A percentile compares a stretch with the other conserved stretches of the same genome.
phyloP scores from a whole-genome alignment of 2,329 filamentous ascomycete genomes.

The Fusarium chlamydosporum region DNA sequence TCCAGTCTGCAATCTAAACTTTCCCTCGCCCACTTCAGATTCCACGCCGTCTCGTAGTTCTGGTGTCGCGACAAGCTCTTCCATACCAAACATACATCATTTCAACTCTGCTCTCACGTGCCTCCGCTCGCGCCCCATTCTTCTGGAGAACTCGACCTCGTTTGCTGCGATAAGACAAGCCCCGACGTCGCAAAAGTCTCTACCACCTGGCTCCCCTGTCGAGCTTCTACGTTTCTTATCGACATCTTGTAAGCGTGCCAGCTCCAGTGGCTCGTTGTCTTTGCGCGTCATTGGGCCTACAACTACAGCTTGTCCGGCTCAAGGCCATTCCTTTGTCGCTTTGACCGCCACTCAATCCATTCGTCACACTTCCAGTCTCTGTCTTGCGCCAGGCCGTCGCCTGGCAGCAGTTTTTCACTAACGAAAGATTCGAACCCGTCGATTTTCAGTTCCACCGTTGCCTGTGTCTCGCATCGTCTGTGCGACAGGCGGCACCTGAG shows the following conservation, averaged over 20 bases:
- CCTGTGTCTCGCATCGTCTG: slow-evolving; percentile 38
- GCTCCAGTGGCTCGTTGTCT: slow-evolving; percentile 21
- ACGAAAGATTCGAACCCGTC: slow-evolving; percentile 40
- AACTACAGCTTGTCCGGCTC: slow-evolving; percentile 24
- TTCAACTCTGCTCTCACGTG: slow-evolving; percentile 37
- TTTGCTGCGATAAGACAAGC: slow-evolving; percentile 44
- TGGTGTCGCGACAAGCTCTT: slow-evolving; percentile 25
- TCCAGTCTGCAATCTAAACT: slow-evolving; percentile 25
- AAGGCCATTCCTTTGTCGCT: slow-evolving; percentile 15
- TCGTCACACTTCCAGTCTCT: slow-evolving; percentile 30
- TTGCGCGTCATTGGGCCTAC: slow-evolving; percentile 11
- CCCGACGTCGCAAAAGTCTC: slow-evolving; percentile 49
- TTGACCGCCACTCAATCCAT: slow-evolving; percentile 35
- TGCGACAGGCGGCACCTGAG: slow-evolving; percentile 39
- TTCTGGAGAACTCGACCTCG: slow-evolving; percentile 40
- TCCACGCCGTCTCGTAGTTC: slow-evolving; percentile 10
- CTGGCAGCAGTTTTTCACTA: slow-evolving; percentile 42
- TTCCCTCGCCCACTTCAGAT: slow-evolving; percentile 22
- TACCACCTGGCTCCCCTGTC: slow-evolving; percentile 29
- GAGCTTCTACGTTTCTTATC: slow-evolving; percentile 22
- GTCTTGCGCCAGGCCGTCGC: slow-evolving; percentile 41
- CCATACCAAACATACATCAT: slow-evolving; percentile 4
- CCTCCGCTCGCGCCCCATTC: slow-evolving; percentile 29
- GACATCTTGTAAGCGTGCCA: slow-evolving; percentile 31
- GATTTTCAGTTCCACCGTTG: slow-evolving; percentile 37